Conservation (phyloP, 108 stramenopile species). For the Cyclotella atomus region DNA sequence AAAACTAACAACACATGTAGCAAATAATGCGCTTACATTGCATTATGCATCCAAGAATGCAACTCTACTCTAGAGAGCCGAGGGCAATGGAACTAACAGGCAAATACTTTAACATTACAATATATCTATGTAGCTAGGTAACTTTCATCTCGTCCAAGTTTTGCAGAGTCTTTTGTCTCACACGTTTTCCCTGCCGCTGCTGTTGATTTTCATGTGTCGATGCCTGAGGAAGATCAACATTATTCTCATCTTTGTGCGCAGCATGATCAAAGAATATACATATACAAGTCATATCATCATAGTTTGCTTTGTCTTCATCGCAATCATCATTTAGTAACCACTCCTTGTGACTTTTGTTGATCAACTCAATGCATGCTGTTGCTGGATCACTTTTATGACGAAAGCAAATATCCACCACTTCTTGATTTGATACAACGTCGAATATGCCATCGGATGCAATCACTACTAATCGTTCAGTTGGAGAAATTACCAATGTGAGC, state of each 20-base stretch:
- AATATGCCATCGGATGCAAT: not conserved
- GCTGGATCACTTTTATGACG: not conserved
- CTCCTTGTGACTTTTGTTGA: not conserved
- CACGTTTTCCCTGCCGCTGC: not conserved
- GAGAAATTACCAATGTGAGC: not conserved
- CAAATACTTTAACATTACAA: too few relatives aligned
- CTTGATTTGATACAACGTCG: not conserved
- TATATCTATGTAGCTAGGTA: too few relatives aligned
- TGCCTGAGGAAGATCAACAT: not conserved
- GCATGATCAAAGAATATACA: not conserved
- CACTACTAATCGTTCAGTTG: not conserved
- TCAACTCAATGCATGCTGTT: not conserved
- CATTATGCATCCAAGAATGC: too few relatives aligned
- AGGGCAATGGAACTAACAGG: too few relatives aligned
- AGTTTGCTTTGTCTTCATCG: not conserved
- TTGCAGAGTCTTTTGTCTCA: conserved; percentile 3
- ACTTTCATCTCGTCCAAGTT: not conserved
- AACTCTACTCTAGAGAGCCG: too few relatives aligned
- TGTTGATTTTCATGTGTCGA: not conserved
- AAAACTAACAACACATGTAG: too few relatives aligned
- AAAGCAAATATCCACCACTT: conserved; percentile 4
- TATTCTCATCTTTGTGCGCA: not conserved
- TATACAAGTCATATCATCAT: conserved; percentile 5
- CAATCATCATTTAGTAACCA: conserved; percentile 4
- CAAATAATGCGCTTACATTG: too few relatives aligned